Evolutionary conservation across 768 basidiomycete species (phyloP).

Genomic region (Collybiopsis luxurians): DNA sequence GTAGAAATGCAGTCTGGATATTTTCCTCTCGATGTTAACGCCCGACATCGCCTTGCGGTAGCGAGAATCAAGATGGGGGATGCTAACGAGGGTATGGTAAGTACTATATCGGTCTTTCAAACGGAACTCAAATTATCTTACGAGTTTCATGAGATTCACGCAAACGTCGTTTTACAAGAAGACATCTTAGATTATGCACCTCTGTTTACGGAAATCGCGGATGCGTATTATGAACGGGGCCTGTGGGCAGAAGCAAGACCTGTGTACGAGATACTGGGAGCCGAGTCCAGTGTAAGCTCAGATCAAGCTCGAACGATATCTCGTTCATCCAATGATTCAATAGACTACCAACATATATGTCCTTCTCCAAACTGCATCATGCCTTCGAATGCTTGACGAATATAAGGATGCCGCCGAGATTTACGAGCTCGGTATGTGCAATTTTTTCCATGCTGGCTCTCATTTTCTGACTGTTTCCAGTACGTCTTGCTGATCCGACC

Average conservation of each 20-base stretch:
- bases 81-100: constrained; percentile 77
- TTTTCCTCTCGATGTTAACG: constrained; percentile 68
- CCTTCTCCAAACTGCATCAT: constrained; percentile 76
- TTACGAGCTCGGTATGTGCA: constrained; percentile 66
- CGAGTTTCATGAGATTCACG: constrained; percentile 58
- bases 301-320: too few species aligned
- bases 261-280: constrained; percentile 77
- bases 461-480: constrained; percentile 35
- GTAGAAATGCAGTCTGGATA: constrained; percentile 45
- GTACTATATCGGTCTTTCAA: constrained; percentile 17
- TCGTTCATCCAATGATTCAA: neutral
- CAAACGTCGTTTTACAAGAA: constrained; percentile 63
- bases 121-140: neutral
- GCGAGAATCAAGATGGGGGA: constrained; percentile 81
- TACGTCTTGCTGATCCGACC: constrained; percentile 68
- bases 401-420: constrained; percentile 77
- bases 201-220: constrained; percentile 81
- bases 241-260: constrained; percentile 77
- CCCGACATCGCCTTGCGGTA: constrained; percentile 81
- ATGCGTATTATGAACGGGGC: constrained; percentile 75
- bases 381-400: constrained; percentile 75
- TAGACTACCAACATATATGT: constrained; percentile 76
- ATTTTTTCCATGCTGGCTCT: neutral
- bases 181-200: constrained; percentile 77
- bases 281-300: constrained; percentile 61